Evolutionary conservation across 2,329 filamentous ascomycete species (phyloP), one percentile per base, ranked within the genome.

Genomic region (Cladosporium sp.): DNA sequence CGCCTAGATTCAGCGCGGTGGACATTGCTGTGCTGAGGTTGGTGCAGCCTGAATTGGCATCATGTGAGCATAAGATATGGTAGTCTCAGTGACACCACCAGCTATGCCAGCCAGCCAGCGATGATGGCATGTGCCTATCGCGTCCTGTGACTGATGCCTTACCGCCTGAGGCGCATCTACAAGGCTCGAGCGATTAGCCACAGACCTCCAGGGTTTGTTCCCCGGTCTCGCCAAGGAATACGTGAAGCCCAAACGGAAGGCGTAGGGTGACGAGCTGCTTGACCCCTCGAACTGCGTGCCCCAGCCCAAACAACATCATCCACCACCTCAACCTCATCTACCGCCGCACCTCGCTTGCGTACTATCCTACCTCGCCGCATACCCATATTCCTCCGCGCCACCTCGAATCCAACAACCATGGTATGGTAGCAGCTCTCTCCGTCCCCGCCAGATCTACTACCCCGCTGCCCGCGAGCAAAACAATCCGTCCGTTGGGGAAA

Each of bases 1-100:
- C 68, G 83, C 87, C 85, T 68, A 65, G 48, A 51, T 60, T 61
- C 45, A 55, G 56, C 13, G 58, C 51, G 32, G 62, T 58, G n/a
- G 60, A 57, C 61, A 62, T 65, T 44, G 37, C 55, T 36, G 39
- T 25, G 47, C 48, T 44, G 48, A 19, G 13, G 19, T 36, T 28
- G 36, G 25, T 48, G 15, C 19, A 32, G 55, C 24, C 25, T 50
- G 32, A 12, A 32, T 20, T 50, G n/a, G 56, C 56, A 58, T 58
- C 56, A 59, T 59, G 52, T 50, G 32, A 24, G 37, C 40, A 32
- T 40, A 39, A 15, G 28, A 32, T 9, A 28, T 4, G 25, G 25
- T 28, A 20, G 24, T 39, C 8, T 17, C 28, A 22, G 4, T 45
- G 42, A 22, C 42, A 22, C n/a, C 22, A 45, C 42, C 13, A 28